phyloP scores from a whole-genome alignment of 2,329 filamentous ascomycete genomes.

The Ophiostoma sp. region DNA sequence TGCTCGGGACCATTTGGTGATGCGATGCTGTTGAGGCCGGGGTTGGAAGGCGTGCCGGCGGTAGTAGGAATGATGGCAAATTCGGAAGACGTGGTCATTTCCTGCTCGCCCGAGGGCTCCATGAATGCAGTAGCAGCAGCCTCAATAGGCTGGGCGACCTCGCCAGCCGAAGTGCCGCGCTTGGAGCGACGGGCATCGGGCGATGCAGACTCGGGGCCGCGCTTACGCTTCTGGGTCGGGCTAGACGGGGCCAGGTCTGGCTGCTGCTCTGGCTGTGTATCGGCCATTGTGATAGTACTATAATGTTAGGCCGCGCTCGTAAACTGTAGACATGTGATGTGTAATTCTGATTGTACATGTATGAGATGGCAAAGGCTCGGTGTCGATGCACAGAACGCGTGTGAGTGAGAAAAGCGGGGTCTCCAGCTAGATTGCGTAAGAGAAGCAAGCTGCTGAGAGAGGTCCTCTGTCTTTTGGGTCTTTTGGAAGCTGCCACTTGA shows the following conservation, averaged over 20 bases:
- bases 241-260: slow-evolving; percentile 43
- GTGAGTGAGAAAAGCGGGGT: slow-evolving; percentile 13
- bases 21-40: not conserved
- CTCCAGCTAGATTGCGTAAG: not conserved
- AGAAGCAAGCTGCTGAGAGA: not conserved
- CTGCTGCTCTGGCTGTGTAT: slow-evolving; percentile 44
- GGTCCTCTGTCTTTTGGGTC: not conserved
- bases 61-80: slow-evolving; percentile 53
- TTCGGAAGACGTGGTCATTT: slow-evolving; percentile 37
- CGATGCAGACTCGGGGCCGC: slow-evolving; percentile 44
- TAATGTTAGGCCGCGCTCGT: not conserved
- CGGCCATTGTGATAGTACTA: slow-evolving; percentile 40
- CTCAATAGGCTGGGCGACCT: slow-evolving; percentile 40
- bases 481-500: not conserved
- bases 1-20: slow-evolving; percentile 38
- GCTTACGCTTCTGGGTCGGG: slow-evolving; percentile 52
- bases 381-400: not conserved
- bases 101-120: slow-evolving; percentile 47
- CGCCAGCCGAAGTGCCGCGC: slow-evolving; percentile 43
- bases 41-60: not conserved
- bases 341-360: too few relatives aligned
- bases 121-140: slow-evolving; percentile 49
- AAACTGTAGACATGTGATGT: not conserved
- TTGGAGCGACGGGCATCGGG: slow-evolving; percentile 48
- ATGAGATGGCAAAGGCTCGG: not conserved